Conservation (phyloP, 768 basidiomycete species). For the Lepiota venenata region DNA sequence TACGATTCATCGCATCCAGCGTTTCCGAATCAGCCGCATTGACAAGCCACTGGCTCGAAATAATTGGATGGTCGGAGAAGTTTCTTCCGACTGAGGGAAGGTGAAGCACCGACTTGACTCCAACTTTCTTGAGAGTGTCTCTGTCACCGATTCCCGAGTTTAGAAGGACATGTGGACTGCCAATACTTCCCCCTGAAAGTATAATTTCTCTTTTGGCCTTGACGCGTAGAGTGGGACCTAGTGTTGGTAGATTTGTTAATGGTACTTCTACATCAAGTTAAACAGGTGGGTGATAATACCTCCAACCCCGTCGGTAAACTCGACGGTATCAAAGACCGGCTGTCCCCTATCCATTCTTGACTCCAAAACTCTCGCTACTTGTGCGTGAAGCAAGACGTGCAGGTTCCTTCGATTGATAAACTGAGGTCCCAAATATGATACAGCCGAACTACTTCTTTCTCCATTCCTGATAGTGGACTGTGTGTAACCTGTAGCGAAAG, state of each 20-base stretch:
- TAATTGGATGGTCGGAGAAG: constrained; percentile 27
- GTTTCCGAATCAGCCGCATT: constrained; percentile 25
- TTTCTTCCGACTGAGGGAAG: constrained; percentile 34
- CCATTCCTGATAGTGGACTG: constrained; percentile 27
- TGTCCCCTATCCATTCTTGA: constrained; percentile 14
- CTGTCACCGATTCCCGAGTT: constrained; percentile 32
- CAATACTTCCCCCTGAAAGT: constrained; percentile 33
- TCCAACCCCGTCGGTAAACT: constrained; percentile 16
- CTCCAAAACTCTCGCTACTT: constrained; percentile 22
- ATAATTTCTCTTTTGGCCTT: constrained; percentile 32
- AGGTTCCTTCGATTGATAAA: constrained; percentile 26
- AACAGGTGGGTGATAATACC: not conserved
- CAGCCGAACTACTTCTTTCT: constrained; percentile 24
- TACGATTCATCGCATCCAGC: constrained; percentile 22
- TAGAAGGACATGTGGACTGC: constrained; percentile 30
- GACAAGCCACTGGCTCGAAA: constrained; percentile 12
- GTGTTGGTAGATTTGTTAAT: not conserved
- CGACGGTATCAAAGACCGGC: constrained; percentile 19
- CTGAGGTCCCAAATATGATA: constrained; percentile 26
- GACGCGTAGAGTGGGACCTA: not conserved
- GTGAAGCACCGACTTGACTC: constrained; percentile 24
- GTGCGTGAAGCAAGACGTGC: constrained; percentile 26
- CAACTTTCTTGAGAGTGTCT: constrained; percentile 18
- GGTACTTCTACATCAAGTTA: too few relatives aligned
- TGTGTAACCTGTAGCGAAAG: constrained; percentile 20